Base-by-base conservation (phyloP, 257 asterid species). In the Przewalskia tangutica region DNA sequence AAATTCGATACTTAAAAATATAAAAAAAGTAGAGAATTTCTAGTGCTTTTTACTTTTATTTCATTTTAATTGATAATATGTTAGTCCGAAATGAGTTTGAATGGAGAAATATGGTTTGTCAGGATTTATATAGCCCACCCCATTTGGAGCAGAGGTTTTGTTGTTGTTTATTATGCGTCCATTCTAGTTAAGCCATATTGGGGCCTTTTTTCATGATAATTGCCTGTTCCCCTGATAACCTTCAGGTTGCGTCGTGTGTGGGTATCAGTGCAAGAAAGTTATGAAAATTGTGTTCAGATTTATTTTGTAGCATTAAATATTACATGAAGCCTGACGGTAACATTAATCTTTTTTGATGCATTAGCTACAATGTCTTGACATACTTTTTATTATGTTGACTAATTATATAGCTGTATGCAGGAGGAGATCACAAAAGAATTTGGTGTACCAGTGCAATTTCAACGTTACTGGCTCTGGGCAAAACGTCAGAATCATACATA, bases 391-490 rank as follows among this genome's bases (percentile, higher is more conserved):
- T 66, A 38, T 16, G 51, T 36, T 66, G 27, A 66, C 76, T 66
- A 66, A 66, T 66, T 36, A 66, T 7, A 66, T 65, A 36, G 27
- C 14, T 66, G 18, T 38, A 36, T 88, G 88, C 89, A 95, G 99
- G 97, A 94, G 82, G 97, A 93, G 83, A 93, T 94, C 38, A 97
- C 97, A 82, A 91, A 89, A 83, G 98, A 92, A 82, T 86, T 93
- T 79, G 94, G 97, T 10, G 84, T 94, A 81, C 98, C 97, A 40
- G 97, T 95, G 67, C 94, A 92, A 80, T 92, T 83, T 88, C 98
- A 90, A 88, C 97, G 98, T 55, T 95, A 90, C 86, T 95, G 99
- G 98, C 83, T 92, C 73, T 95, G 99, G 99, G 98, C 97, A 58
- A 95, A 91, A 86, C 89, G 99, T 70, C 98, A 94, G 87, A 95